phyloP scores from a whole-genome alignment of 83 land plant species.

The Picea mariana region DNA sequence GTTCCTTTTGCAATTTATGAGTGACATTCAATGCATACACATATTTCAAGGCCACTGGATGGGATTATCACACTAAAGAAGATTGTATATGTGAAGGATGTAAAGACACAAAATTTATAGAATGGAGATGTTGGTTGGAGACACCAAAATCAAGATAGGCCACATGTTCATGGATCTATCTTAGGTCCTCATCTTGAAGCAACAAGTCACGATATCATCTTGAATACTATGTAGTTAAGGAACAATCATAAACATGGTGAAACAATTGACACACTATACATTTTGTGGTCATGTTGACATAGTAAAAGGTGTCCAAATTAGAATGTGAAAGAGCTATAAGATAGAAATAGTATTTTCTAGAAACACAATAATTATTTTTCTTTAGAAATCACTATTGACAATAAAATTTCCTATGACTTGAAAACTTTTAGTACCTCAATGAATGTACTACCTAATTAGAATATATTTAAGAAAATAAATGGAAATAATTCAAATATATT shows the following conservation, averaged over 20 bases:
- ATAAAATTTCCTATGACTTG: too few species aligned
- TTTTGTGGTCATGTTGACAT: too few species aligned
- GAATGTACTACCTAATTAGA: too few species aligned
- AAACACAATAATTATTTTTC: too few species aligned
- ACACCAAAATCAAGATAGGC: constrained; percentile 42
- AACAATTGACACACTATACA: neutral
- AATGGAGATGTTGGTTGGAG: constrained; percentile 72
- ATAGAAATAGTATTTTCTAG: too few species aligned
- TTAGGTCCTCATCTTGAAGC: constrained; percentile 65
- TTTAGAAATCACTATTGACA: too few species aligned
- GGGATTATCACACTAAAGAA: constrained; percentile 72
- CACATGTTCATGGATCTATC: constrained; percentile 42
- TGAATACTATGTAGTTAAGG: constrained; percentile 50
- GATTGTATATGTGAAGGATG: constrained; percentile 47
- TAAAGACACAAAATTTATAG: constrained; percentile 59
- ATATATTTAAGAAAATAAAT: too few species aligned
- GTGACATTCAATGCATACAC: constrained; percentile 63
- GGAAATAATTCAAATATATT: too few species aligned
- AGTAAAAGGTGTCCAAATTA: too few species aligned
- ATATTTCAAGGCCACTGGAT: constrained; percentile 66
- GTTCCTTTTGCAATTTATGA: constrained; percentile 74
- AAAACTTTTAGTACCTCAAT: too few species aligned
- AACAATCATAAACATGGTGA: neutral
- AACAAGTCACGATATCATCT: constrained; percentile 55
- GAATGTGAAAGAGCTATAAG: too few species aligned